Conservation (phyloP, 345 rosid genomes). For the Rhodamnia argentea region DNA sequence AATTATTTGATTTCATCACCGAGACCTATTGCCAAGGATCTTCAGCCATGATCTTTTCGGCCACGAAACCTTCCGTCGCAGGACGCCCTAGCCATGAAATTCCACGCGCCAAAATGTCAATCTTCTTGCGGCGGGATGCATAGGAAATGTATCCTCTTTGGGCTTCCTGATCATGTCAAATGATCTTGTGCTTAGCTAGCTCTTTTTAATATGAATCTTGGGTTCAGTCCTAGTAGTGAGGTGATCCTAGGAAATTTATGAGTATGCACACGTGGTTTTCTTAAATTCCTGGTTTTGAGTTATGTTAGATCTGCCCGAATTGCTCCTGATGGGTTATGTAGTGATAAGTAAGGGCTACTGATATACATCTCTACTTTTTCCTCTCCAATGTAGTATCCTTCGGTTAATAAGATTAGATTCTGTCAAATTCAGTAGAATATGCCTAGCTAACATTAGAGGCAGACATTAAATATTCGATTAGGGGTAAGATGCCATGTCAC, state of each 20-base stretch:
- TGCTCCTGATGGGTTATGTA: not conserved
- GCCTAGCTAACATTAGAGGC: not conserved
- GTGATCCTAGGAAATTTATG: not conserved
- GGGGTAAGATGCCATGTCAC: not conserved
- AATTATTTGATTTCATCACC: too few relatives aligned
- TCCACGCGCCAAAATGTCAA: not conserved
- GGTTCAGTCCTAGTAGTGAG: not conserved
- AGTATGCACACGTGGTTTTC: not conserved
- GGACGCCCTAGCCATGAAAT: too few relatives aligned
- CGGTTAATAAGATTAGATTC: not conserved
- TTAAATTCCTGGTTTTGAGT: not conserved
- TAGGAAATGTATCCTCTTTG: not conserved
- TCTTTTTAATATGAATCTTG: not conserved
- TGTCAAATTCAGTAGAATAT: too few relatives aligned
- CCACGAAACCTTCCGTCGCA: too few relatives aligned
- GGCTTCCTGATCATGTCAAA: not conserved
- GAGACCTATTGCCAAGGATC: too few relatives aligned
- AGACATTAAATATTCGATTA: not conserved
- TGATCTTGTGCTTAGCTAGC: not conserved
- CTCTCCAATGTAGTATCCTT: not conserved
- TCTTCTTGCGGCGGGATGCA: not conserved
- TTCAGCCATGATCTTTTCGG: too few relatives aligned
- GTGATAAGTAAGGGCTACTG: not conserved
- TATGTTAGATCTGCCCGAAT: not conserved
- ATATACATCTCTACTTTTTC: not conserved